phyloP scores from a whole-genome alignment of 2,329 filamentous ascomycete genomes.

The Rasamsonia emersonii region DNA sequence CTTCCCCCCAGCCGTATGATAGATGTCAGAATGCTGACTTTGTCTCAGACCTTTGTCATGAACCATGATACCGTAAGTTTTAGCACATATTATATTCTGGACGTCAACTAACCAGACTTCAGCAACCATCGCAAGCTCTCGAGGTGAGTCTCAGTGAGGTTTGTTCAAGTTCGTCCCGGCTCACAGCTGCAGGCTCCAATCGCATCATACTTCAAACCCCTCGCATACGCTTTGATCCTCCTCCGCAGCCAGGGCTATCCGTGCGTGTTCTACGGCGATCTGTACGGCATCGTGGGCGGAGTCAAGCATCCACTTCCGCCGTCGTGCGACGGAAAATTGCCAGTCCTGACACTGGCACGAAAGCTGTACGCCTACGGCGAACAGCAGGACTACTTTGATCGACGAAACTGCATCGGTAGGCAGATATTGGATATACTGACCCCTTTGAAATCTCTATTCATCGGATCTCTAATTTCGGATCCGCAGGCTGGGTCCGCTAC shows the following conservation, averaged over 20 bases:
- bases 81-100: neutral
- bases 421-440: conserved; percentile 16
- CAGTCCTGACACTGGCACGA: conserved; percentile 52
- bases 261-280: conserved; percentile 62
- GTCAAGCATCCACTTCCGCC: conserved; percentile 44
- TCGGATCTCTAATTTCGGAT: neutral
- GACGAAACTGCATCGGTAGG: conserved; percentile 49
- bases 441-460: too few relatives aligned
- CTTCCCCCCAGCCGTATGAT: too few relatives aligned
- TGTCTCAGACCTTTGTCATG: conserved; percentile 19
- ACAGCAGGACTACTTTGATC: conserved; percentile 57
- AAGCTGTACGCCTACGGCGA: conserved; percentile 59
- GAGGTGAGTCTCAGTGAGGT: conserved; percentile 39
- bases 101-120: conserved; percentile 9
- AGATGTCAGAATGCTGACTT: too few relatives aligned
- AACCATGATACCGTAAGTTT: conserved; percentile 20
- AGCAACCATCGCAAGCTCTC: conserved; percentile 55
- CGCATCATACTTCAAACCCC: conserved; percentile 58
- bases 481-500: conserved; percentile 35
- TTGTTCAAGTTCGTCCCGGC: too few relatives aligned
- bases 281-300: conserved; percentile 53
- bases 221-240: conserved; percentile 65
- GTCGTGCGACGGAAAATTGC: conserved; percentile 46
- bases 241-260: conserved; percentile 55
- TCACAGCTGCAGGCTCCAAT: conserved; percentile 44